Base-by-base conservation (phyloP, 495 filamentous ascomycete species). In the Echria macrotheca region DNA sequence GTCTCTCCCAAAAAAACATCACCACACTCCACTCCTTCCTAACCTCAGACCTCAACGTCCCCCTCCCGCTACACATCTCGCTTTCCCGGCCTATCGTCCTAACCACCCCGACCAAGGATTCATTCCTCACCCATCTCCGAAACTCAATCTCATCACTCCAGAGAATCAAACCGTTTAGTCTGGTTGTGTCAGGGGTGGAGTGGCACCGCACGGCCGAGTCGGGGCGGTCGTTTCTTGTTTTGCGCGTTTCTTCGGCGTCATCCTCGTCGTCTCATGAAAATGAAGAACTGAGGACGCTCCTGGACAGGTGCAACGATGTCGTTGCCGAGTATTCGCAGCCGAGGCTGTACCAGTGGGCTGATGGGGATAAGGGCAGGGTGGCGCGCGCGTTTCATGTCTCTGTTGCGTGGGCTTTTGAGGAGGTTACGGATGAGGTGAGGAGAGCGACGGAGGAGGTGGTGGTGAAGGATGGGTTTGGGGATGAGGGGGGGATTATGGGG, bases 11-110 rank as follows among this genome's bases (percentile, higher is more conserved):
- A n/a, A 26, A 15, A 4, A 25, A 18, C 49, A 11, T 24, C 41
- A 24, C 49, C 15, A 31, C 31, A 55, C 52, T 81, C n/a, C 59
- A 81, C 37, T 85, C 77, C 48, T 79, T 90, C 32, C 72, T 96
- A 3, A 74, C 71, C 18, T 89, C 81, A 47, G 86, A 91, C 44
- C 78, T 96, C 0, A 87, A 80, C 31, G 78, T 79, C 8, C 82
- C 85, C n/a, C 72, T 85, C 42, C 90, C 91, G 3, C 76, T 98
- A 18, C 93, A 98, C 67, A 80, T 98, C 57, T 95, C 88, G 56
- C 74, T 98, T 8, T 96, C 93, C 8, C 69, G 84, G 7, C 82
- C 90, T 2, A 64, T 94, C 17, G 68, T 77, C 17, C 76, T 96
- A 3, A 65, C 68, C 46, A 86, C 85, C 0, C 69, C 78, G 19